These are phyloP conservation scores for Lentinus brumalis DNA, from an alignment of 768 basidiomycete species.

Conservation along the genomic window DNA sequence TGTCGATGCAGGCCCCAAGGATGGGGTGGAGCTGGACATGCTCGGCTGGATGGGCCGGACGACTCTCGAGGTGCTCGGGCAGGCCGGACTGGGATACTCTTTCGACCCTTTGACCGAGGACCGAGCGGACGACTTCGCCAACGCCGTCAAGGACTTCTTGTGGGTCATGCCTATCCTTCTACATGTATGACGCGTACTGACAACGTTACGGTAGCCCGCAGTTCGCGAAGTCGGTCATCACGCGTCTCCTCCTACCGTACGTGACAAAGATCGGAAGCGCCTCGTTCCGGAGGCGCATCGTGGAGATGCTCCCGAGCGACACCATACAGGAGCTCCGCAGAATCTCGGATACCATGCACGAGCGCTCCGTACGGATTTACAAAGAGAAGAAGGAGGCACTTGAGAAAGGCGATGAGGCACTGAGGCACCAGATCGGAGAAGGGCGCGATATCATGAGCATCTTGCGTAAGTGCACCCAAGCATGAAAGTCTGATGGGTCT, in stretches of 20 bases:
- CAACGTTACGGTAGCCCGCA: constrained; percentile 9
- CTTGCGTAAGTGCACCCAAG: constrained; percentile 20
- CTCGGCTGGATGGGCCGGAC: constrained; percentile 41
- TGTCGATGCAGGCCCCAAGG: constrained; percentile 3
- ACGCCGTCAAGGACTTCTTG: constrained; percentile 24
- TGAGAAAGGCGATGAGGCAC: constrained; percentile 16
- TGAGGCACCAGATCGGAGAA: constrained; percentile 26
- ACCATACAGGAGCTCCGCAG: constrained; percentile 23
- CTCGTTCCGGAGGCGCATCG: constrained; percentile 20
- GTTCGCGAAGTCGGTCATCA: constrained; percentile 1
- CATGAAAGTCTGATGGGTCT: no score
- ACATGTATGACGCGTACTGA: no score
- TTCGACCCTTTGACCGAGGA: constrained; percentile 26
- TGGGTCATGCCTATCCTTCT: neutral
- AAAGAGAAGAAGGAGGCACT: constrained; percentile 22
- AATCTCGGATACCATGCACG: constrained; percentile 27
- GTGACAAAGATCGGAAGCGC: constrained; percentile 19
- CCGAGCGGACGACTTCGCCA: constrained; percentile 15
- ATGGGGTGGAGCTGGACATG: constrained; percentile 24
- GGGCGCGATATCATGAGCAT: constrained; percentile 35
- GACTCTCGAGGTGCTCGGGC: constrained; percentile 44
- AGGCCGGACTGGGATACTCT: constrained; percentile 27
- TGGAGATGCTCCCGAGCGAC: constrained; percentile 18
- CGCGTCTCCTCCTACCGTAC: constrained; percentile 4
- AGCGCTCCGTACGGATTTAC: constrained; percentile 20